Conservation (phyloP, 768 basidiomycete species). For the Plicaturopsis crispa region DNA sequence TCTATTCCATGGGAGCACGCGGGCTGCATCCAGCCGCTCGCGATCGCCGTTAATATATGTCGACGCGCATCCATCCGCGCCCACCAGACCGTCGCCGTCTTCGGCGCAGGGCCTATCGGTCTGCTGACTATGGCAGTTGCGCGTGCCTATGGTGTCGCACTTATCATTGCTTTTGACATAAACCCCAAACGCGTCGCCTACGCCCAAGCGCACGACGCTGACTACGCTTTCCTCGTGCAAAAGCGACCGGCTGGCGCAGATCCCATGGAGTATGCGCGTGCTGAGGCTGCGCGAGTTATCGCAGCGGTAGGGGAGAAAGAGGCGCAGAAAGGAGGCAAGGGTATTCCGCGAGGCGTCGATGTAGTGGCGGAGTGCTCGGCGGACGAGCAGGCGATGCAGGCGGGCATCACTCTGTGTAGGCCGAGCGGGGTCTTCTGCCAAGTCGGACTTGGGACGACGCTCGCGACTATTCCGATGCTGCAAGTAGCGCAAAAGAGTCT, state of each 20-base stretch:
- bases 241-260: constrained; percentile 3
- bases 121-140: constrained; percentile 12
- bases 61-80: constrained; percentile 10
- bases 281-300: constrained; percentile 6
- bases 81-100: constrained; percentile 13
- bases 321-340: no score
- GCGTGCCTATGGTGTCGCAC: constrained; percentile 12
- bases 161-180: constrained; percentile 12
- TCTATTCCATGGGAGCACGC: constrained; percentile 12
- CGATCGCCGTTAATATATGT: constrained; percentile 12
- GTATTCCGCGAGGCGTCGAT: constrained; percentile 13
- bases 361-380: constrained; percentile 13
- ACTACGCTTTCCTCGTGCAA: constrained; percentile 9
- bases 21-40: constrained; percentile 14
- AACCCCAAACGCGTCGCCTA: constrained; percentile 11
- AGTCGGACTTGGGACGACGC: constrained; percentile 11
- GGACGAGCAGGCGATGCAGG: constrained; percentile 13
- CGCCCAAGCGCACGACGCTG: constrained; percentile 9
- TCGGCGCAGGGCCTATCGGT: constrained; percentile 13
- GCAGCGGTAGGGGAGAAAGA: constrained; percentile 7
- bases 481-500: constrained; percentile 13
- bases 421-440: constrained; percentile 12
- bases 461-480: constrained; percentile 12
- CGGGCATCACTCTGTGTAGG: constrained; percentile 11
- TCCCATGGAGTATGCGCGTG: constrained; percentile 8